Evolutionary conservation across 2,329 filamentous ascomycete species (phyloP).

Genomic region (Zarea fungicola): DNA sequence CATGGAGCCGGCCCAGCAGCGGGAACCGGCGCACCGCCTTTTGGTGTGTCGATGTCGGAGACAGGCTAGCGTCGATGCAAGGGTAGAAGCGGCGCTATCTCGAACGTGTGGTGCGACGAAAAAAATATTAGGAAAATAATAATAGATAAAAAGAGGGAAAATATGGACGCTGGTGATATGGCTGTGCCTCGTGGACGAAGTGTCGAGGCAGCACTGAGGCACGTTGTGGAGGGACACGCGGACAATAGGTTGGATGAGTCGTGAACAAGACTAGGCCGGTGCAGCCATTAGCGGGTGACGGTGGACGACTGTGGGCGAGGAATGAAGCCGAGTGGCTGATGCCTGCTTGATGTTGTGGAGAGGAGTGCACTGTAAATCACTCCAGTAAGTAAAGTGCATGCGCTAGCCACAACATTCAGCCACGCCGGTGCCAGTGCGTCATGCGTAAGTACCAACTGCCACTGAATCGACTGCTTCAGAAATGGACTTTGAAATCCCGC

Average conservation of each 20-base stretch:
- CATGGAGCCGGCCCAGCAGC: no score
- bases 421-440: no score
- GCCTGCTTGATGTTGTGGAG: background rate
- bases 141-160: background rate
- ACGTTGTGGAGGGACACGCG: conserved; percentile 8
- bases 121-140: background rate
- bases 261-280: background rate
- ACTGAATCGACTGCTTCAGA: no score
- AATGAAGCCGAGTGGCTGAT: conserved; percentile 8
- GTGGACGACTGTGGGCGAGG: no score
- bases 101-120: background rate
- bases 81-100: no score
- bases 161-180: background rate
- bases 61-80: background rate
- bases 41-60: background rate
- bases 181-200: background rate
- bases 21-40: conserved; percentile 7
- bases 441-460: no score
- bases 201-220: background rate
- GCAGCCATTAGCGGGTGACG: background rate
- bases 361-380: background rate
- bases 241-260: background rate
- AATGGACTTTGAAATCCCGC: no score
- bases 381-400: background rate
- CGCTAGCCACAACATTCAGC: no score